Percentiles rank a stretch among this genome's conserved stretches.
phyloP scores from a whole-genome alignment of 352 stramenopile species.

The Phytopythium boreale region DNA sequence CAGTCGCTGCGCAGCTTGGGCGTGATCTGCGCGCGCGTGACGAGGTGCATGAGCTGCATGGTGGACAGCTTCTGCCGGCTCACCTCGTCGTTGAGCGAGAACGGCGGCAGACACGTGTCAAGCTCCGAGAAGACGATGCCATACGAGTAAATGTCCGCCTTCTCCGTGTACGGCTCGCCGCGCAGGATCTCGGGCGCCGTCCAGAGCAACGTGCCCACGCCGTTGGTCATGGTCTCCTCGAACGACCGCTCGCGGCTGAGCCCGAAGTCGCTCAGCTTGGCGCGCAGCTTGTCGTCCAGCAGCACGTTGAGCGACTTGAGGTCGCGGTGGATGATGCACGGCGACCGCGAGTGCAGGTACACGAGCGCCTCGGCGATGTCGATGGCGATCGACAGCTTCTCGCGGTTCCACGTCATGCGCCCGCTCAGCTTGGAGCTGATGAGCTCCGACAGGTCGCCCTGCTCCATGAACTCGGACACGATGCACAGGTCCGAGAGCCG shows the following conservation, averaged over 20 bases:
- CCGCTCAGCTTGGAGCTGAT: conserved; percentile 36
- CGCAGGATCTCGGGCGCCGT: conserved; percentile 56
- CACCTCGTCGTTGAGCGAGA: conserved; percentile 47
- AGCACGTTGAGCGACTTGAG: conserved; percentile 69
- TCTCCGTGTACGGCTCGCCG: conserved; percentile 51
- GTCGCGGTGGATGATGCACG: conserved; percentile 63
- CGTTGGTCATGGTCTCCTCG: conserved; percentile 66
- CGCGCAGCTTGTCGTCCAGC: conserved; percentile 33
- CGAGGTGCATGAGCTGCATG: conserved; percentile 56
- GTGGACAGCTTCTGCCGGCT: conserved; percentile 34
- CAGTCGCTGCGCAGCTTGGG: conserved; percentile 38
- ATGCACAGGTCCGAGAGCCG: conserved; percentile 48
- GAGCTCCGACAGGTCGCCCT: conserved; percentile 51
- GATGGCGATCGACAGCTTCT: conserved; percentile 57
- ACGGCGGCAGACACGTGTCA: conserved; percentile 54
- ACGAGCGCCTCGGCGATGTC: conserved; percentile 57
- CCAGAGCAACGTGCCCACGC: conserved; percentile 59
- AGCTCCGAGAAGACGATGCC: conserved; percentile 61
- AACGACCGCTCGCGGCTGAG: conserved; percentile 49
- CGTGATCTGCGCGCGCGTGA: conserved; percentile 39
- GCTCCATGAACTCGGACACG: conserved; percentile 58
- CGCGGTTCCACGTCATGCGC: conserved; percentile 31
- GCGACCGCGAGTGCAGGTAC: conserved; percentile 58
- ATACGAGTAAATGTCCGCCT: conserved; percentile 63
- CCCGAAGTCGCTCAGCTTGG: conserved; percentile 64